Evolutionary conservation across 2,329 filamentous ascomycete species (phyloP).

Genomic region (Cladobotryum mycophilum): DNA sequence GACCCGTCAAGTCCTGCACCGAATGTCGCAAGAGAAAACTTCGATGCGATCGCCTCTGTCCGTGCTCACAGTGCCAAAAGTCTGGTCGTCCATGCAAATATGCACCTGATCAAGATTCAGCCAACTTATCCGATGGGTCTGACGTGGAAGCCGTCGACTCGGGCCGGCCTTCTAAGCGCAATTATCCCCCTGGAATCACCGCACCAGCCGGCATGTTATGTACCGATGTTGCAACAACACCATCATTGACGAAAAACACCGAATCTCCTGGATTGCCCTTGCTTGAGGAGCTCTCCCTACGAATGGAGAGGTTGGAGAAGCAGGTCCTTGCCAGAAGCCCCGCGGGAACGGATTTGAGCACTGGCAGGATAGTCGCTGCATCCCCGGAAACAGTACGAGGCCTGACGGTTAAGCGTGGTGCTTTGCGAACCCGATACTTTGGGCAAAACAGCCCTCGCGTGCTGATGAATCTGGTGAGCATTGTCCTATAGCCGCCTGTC

Average conservation of each 20-base stretch:
- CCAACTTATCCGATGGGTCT: constrained; percentile 44
- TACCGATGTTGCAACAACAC: constrained; percentile 17
- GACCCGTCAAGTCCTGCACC: constrained; percentile 51
- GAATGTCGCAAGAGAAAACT: constrained; percentile 53
- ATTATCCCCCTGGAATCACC: constrained; percentile 23
- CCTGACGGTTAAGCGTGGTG: constrained; percentile 42
- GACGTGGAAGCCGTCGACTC: constrained; percentile 32
- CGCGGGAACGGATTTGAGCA: constrained; percentile 30
- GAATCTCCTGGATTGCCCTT: constrained; percentile 27
- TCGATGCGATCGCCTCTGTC: constrained; percentile 48
- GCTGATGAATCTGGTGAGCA: constrained; percentile 45
- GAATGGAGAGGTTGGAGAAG: constrained; percentile 50
- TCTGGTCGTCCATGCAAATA: constrained; percentile 50
- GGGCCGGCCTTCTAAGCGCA: constrained; percentile 34
- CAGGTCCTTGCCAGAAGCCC: constrained; percentile 39
- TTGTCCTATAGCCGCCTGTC: too few relatives aligned
- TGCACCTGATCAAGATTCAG: constrained; percentile 41
- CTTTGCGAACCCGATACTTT: constrained; percentile 43
- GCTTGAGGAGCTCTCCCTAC: constrained; percentile 42
- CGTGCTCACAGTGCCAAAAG: constrained; percentile 53
- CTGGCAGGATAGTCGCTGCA: constrained; percentile 26
- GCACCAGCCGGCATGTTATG: constrained; percentile 16
- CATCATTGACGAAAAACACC: constrained; percentile 25
- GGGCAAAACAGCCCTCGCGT: constrained; percentile 49
- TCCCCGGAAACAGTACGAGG: constrained; percentile 42